Evolutionary conservation across 2,329 filamentous ascomycete species (phyloP).

Genomic region (Scedosporium minutisporum): DNA sequence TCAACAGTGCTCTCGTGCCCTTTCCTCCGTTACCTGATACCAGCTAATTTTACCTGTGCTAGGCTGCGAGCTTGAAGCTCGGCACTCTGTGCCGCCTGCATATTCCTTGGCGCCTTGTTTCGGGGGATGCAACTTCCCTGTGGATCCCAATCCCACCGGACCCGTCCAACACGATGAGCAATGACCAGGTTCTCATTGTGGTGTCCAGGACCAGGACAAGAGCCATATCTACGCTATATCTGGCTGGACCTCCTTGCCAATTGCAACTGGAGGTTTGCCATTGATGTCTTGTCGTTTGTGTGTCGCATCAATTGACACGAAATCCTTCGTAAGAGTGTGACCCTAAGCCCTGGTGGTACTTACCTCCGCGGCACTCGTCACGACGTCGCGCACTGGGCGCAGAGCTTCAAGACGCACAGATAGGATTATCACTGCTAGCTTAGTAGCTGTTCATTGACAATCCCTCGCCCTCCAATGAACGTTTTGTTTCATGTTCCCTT

Average conservation of each 20-base stretch:
- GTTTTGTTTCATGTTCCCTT: not conserved
- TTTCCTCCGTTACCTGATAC: no score
- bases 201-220: no score
- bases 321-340: not conserved
- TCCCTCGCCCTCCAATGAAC: not conserved
- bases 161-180: not conserved
- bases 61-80: not conserved
- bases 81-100: slow-evolving; percentile 8
- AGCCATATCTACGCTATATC: not conserved
- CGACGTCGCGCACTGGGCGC: not conserved
- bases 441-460: not conserved
- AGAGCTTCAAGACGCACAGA: not conserved
- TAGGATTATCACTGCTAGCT: not conserved
- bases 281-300: no score
- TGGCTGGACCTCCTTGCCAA: not conserved
- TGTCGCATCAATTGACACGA: no score
- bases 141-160: not conserved
- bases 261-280: not conserved
- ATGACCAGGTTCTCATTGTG: no score
- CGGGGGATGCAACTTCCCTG: not conserved
- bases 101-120: slow-evolving; percentile 1
- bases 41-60: not conserved
- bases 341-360: not conserved
- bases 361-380: not conserved
- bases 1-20: not conserved